Evolutionary conservation across 2,329 filamentous ascomycete species (phyloP), one percentile per base, ranked within the genome.

Genomic region (Pyrenochaeta sp.): DNA sequence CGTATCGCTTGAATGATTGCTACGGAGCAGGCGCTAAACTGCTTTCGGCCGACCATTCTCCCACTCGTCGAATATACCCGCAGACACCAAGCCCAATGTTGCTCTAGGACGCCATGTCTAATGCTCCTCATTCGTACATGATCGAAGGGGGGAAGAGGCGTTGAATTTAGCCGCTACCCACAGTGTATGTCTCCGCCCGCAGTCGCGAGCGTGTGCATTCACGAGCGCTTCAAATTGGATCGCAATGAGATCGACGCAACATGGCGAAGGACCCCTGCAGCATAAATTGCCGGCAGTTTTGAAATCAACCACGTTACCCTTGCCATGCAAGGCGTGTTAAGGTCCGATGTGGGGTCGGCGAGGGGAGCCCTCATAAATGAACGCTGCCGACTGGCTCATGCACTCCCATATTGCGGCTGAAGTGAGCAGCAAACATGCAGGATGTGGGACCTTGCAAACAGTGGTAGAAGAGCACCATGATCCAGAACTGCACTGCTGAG

Each of bases 401-500:
- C 35, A 27, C 17, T 23, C 14, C 18, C 22, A 50, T 48, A 52
- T 41, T 53, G 46, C 45, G 39, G 49, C 39, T 44, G 39, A 47
- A 32, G 39, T 23, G 14, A n/a, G 8, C 17, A 29, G 10, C 13
- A 18, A 23, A 13, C 7, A 23, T 27, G 23, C 20, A 41, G 31
- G 17, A 42, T 48, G 44, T 46, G 44, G 48, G 32, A 41, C 43
- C 14, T 17, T 28, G 10, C 19, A 26, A 31, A 7, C 14, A 20
- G 14, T 36, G 22, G 20, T 9, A 32, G 15, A n/a, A 17, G 27
- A 32, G 22, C 17, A 15, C 11, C 14, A 34, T 9, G 24, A 48
- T 50, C 52, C 51, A 38, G 55, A 58, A 14, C 39, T 26, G n/a
- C 30, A 5, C 18, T 42, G 57, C 51, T 62, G 59, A 57, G 49